Percentiles rank a stretch among this genome's conserved stretches.
These are phyloP conservation scores for Kluyveromyces wickerhamii DNA, from an alignment of 805 yeast genomes.

Conservation along the genomic window DNA sequence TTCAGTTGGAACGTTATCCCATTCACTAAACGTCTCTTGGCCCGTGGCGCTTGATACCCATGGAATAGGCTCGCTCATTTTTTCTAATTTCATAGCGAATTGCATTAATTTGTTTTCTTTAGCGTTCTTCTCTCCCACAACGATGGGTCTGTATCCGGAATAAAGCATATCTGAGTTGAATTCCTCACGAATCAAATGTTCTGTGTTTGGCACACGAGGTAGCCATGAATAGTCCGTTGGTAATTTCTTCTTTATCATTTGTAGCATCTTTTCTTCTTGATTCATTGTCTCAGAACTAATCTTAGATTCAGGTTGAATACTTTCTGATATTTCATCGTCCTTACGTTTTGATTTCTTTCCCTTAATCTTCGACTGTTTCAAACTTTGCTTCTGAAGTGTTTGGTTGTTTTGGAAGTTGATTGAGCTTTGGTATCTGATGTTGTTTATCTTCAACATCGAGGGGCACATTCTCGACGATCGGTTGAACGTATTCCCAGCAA, in stretches of 20 bases:
- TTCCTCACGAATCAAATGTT: slow-evolving; percentile 18
- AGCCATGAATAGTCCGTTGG: slow-evolving; percentile 20
- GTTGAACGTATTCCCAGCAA: too few relatives aligned
- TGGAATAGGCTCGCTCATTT: slow-evolving; percentile 22
- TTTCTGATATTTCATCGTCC: not conserved
- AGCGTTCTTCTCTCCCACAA: slow-evolving; percentile 12
- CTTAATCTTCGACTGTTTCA: slow-evolving; percentile 5
- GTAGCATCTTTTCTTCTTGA: not conserved
- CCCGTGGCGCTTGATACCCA: slow-evolving; percentile 34
- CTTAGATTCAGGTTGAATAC: not conserved
- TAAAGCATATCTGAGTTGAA: slow-evolving; percentile 20
- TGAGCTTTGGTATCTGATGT: slow-evolving; percentile 3
- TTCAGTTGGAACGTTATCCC: slow-evolving; percentile 29
- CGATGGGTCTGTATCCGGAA: slow-evolving; percentile 28
- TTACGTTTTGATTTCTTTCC: slow-evolving; percentile 1
- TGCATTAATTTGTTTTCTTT: slow-evolving; percentile 19
- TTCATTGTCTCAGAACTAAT: too few relatives aligned
- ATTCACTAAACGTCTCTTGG: slow-evolving; percentile 27
- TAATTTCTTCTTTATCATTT: slow-evolving; percentile 1
- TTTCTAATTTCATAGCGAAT: slow-evolving; percentile 26
- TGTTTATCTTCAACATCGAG: not conserved
- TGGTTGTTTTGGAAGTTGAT: slow-evolving; percentile 6
- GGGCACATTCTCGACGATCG: too few relatives aligned
- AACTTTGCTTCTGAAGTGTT: slow-evolving; percentile 2
- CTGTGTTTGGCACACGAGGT: slow-evolving; percentile 26